phyloP scores from a whole-genome alignment of 306 rosid species.

The Cucumis hystrix region DNA sequence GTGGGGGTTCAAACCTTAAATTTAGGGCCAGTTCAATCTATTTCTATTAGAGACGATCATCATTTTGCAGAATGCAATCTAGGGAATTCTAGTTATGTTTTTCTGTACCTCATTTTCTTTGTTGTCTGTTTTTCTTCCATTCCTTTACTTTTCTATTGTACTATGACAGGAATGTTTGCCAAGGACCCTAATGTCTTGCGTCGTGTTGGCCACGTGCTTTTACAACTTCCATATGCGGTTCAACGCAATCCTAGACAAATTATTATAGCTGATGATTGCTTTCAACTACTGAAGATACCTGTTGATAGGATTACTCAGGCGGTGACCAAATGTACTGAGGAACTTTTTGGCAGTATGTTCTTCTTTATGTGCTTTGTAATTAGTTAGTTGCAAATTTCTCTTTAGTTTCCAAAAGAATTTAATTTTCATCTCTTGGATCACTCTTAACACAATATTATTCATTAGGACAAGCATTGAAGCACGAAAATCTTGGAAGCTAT shows the following conservation, averaged over 20 bases:
- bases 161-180: slow-evolving; percentile 72
- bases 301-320: slow-evolving; percentile 65
- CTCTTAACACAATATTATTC: slow-evolving; percentile 13
- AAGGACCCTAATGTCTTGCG: slow-evolving; percentile 66
- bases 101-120: neutral
- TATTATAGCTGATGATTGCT: slow-evolving; percentile 82
- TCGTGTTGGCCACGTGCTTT: slow-evolving; percentile 71
- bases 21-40: neutral
- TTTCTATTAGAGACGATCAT: neutral
- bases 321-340: slow-evolving; percentile 65
- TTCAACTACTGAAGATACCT: slow-evolving; percentile 60
- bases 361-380: slow-evolving; percentile 11
- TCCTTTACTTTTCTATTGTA: neutral
- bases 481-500: slow-evolving; percentile 58
- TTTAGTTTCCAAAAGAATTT: neutral
- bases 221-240: slow-evolving; percentile 53
- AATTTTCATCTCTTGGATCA: neutral
- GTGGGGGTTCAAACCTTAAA: neutral
- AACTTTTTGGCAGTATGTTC: slow-evolving; percentile 82
- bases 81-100: neutral
- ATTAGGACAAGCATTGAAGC: slow-evolving; percentile 79
- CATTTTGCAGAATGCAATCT: neutral
- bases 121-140: neutral
- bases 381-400: neutral
- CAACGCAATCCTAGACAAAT: slow-evolving; percentile 73